A percentile compares a stretch with the other conserved stretches of the same genome.
These are phyloP conservation scores for Claviceps arundinis DNA, from an alignment of 2,329 filamentous ascomycete genomes.

Conservation along the genomic window DNA sequence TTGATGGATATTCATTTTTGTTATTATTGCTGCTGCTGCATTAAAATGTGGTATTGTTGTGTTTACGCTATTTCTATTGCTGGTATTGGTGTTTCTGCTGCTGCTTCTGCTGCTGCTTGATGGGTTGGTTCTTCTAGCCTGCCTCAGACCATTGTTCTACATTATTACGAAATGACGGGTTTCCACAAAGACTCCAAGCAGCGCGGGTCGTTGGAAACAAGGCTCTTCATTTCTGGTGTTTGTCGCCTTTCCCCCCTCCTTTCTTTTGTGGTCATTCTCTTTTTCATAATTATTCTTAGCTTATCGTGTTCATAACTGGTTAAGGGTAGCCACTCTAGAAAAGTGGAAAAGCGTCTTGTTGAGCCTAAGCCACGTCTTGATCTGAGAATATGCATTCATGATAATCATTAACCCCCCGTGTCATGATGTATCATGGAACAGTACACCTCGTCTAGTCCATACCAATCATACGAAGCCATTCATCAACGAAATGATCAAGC, in stretches of 20 bases:
- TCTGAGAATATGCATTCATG: no score
- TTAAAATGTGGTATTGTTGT: no score
- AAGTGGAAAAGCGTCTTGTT: no score
- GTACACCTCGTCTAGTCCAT: background rate
- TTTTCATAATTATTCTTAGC: no score
- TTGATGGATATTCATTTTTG: conserved; percentile 10
- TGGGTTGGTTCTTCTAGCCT: background rate
- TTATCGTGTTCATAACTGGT: background rate
- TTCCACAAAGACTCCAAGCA: background rate
- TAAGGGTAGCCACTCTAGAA: background rate
- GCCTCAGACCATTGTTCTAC: conserved; percentile 1
- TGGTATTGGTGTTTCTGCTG: no score
- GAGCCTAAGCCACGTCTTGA: no score
- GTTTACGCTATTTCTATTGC: no score
- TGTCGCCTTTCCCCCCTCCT: background rate
- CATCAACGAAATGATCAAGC: background rate
- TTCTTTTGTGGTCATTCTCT: background rate
- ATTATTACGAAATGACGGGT: background rate
- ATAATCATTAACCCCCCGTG: background rate
- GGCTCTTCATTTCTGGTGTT: background rate
- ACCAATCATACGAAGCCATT: background rate
- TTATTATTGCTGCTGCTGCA: background rate
- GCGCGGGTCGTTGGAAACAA: conserved; percentile 1
- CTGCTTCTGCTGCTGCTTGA: no score
- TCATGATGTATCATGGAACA: background rate